Base-by-base conservation (phyloP, 108 stramenopile genomes). In the Nitzschia inconspicua region DNA sequence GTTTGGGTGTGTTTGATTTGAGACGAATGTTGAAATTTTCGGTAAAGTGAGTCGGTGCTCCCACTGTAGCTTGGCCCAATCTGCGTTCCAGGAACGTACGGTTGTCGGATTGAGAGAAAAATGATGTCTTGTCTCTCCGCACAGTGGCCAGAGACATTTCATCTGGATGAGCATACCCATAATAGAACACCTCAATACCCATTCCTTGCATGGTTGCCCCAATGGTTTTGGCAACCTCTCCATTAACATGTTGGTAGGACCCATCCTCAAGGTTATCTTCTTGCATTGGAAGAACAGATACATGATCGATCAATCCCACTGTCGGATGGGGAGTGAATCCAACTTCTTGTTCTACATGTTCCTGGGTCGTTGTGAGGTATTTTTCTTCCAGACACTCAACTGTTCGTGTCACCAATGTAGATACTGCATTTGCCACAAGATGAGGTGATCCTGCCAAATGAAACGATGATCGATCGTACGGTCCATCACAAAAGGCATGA, bases 1-100 rank as follows among this genome's bases (percentile, higher is more conserved):
- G 23, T 53, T 69, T 77, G 20, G 73, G 3, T 14, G 49, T 36
- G 7, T 13, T 8, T 24, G 51, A 44, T 2, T 27, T 8, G 41
- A 93, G 52, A 9, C 85, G 82, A 31, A 93, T 75, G 60, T 93
- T 93, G 70, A 72, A 93, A 63, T 89, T 93, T 57, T 93, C 87
- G 3, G 89, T 88, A 65, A 93, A 93, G 4, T 71, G 24, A 1
- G 34, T 31, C 2, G 91, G 85, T 13, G 80, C 77, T 8, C 91
- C 91, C 20, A 93, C 75, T 9, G 77, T 85, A 24, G 66, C 62
- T 18, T 56, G 66, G 42, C 54, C 51, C 30, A 46, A 13, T n/a
- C 14, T 31, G 23, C 31, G 36, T 10, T 18, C 11, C 40, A 23
- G 31, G 0, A 6, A 4, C 25, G 44, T 70, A 29, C 47, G 51